Evolutionary conservation across 306 rosid species (phyloP), one percentile per base, ranked within the genome.

Genomic region (Trichosanthes truncata): DNA sequence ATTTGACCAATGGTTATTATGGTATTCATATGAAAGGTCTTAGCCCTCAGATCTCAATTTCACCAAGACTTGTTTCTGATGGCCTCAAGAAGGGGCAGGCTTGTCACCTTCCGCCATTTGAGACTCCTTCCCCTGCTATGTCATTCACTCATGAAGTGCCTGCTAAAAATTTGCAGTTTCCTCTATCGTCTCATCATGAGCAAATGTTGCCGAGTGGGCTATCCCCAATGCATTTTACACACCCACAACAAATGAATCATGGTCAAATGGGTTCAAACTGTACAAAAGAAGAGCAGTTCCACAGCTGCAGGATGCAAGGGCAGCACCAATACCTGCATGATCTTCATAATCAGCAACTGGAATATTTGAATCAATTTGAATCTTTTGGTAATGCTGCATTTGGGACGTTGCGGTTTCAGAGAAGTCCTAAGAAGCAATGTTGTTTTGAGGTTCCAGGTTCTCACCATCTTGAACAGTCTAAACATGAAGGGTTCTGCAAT

Each of bases 241-340:
- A 74, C 46, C 49, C 84, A 21, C 88, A 82, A 45, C 88, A 81
- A 51, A 29, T 68, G 31, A 81, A 81, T 72, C 85, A 52, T 49
- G 79, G 81, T 56, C 90, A 83, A 38, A 33, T 80, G 11, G 61
- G 78, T 53, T 83, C 87, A 84, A 89, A 86, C 45, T 83, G 79
- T 78, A 72, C 79, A 35, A 85, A 81, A 78, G 86, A 81, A 59
- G 86, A 83, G 79, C 80, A 79, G 20, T 45, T 56, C 74, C 61
- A 60, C 11, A 57, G 69, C 75, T 59, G 56, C 48, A 72, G 71
- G 82, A 74, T 77, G 81, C 84, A 85, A 75, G 82, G 76, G 65
- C 77, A 78, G 21, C 80, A 84, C 46, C 43, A 60, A 43, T 83
- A 75, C 82, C 25, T 81, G 83, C 90, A 80, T 80, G 85, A 86